These are phyloP conservation scores for Phytophthora capsici DNA, from an alignment of 352 stramenopile species.

Conservation along the genomic window DNA sequence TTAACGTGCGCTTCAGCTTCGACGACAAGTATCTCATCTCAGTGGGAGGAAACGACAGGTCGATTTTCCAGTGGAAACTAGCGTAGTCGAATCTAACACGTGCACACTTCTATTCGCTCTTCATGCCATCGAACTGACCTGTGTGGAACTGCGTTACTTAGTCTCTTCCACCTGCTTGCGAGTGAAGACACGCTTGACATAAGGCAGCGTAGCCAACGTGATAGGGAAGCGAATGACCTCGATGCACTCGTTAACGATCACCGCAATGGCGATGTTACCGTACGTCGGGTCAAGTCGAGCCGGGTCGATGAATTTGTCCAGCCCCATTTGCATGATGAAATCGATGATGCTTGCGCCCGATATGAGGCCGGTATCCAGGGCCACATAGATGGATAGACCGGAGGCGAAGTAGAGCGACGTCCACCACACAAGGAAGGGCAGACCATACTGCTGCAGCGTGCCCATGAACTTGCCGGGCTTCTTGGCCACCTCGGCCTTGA, in stretches of 20 bases:
- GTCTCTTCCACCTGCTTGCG: slow-evolving; percentile 45
- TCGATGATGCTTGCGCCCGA: slow-evolving; percentile 84
- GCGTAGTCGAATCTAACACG: slow-evolving; percentile 29
- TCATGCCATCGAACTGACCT: slow-evolving; percentile 1
- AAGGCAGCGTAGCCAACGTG: slow-evolving; percentile 80
- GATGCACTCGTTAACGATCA: slow-evolving; percentile 87
- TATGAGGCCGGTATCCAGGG: slow-evolving; percentile 74
- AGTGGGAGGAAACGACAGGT: slow-evolving; percentile 83
- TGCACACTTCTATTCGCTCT: slow-evolving; percentile 25
- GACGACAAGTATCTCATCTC: slow-evolving; percentile 88
- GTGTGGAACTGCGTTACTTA: slow-evolving; percentile 29
- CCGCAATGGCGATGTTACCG: slow-evolving; percentile 86
- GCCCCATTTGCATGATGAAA: slow-evolving; percentile 80
- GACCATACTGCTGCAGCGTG: slow-evolving; percentile 84
- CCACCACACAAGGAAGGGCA: slow-evolving; percentile 89
- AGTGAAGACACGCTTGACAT: slow-evolving; percentile 75
- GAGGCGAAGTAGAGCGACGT: slow-evolving; percentile 75
- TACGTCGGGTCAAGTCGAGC: slow-evolving; percentile 82
- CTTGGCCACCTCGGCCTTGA: slow-evolving; percentile 55
- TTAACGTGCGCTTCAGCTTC: slow-evolving; percentile 81
- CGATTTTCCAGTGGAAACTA: slow-evolving; percentile 88
- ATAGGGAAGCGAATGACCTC: slow-evolving; percentile 90
- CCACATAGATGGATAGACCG: slow-evolving; percentile 77
- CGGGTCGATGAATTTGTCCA: slow-evolving; percentile 82
- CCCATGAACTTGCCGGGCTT: slow-evolving; percentile 80